Percentiles rank a stretch among this genome's conserved stretches.
Evolutionary conservation across 805 yeast species (phyloP).

Genomic region (Starmerella vaccinii): DNA sequence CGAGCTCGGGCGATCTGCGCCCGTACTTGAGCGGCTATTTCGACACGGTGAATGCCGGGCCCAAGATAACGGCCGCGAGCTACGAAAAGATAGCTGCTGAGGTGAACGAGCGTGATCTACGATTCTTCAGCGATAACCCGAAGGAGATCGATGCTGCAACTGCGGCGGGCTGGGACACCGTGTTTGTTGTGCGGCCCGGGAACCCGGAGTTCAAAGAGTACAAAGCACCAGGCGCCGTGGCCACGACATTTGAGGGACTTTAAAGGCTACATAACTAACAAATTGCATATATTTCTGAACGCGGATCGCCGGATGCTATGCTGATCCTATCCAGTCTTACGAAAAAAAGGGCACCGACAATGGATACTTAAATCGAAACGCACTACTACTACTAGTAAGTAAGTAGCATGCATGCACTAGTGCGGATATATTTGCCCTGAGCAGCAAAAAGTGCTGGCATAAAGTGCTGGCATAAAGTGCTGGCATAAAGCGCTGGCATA

Average conservation of each 20-base stretch:
- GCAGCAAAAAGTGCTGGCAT: no score
- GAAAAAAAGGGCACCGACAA: no score
- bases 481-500: no score
- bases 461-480: no score
- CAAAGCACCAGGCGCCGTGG: constrained; percentile 7
- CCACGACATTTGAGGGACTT: background rate
- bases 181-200: constrained; percentile 63
- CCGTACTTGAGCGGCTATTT: constrained; percentile 53
- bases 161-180: constrained; percentile 49
- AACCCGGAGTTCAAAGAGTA: constrained; percentile 35
- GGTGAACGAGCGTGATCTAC: constrained; percentile 35
- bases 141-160: constrained; percentile 68
- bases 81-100: constrained; percentile 45
- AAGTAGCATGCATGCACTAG: no score
- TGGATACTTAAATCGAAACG: no score
- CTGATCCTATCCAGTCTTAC: no score
- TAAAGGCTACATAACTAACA: no score
- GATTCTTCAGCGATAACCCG: constrained; percentile 74
- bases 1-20: constrained; percentile 39
- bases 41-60: constrained; percentile 78
- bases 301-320: no score
- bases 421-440: no score
- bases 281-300: no score
- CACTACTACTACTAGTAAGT: no score
- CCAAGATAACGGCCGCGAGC: constrained; percentile 47